Conservation (phyloP, 208 protist species). For the Jaenimonas drosophilae region DNA sequence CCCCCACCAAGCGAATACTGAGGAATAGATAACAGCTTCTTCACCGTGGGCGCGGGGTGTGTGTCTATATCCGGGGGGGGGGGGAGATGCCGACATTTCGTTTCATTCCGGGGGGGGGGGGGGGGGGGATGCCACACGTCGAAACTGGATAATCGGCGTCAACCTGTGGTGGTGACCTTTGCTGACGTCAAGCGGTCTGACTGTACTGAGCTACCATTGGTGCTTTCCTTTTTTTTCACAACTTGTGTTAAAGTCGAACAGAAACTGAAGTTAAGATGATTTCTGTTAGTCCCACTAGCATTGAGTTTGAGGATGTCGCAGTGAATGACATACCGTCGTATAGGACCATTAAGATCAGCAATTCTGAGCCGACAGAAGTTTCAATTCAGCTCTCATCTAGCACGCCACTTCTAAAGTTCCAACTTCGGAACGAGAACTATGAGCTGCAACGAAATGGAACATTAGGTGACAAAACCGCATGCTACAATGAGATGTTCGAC, state of each 20-base stretch:
- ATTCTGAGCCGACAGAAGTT: constrained; percentile 18
- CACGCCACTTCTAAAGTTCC: constrained; percentile 27
- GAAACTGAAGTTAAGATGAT: constrained; percentile 20
- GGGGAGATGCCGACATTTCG: no score
- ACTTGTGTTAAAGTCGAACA: neutral
- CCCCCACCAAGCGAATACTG: no score
- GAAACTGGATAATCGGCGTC: no score
- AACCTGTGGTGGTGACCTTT: no score
- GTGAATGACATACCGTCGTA: constrained; percentile 63
- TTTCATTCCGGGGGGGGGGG: no score
- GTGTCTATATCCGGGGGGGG: no score
- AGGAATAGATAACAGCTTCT: no score
- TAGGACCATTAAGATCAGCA: constrained; percentile 27
- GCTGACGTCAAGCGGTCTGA: neutral
- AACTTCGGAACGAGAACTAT: constrained; percentile 53
- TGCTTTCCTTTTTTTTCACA: constrained; percentile 14
- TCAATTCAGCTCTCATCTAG: constrained; percentile 27
- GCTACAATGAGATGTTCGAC: constrained; percentile 63
- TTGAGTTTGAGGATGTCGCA: constrained; percentile 52
- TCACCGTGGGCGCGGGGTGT: no score
- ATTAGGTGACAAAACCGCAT: constrained; percentile 11
- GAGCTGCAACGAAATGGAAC: constrained; percentile 9
- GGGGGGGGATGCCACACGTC: no score
- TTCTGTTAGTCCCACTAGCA: constrained; percentile 15
- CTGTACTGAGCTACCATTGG: neutral